phyloP scores from a whole-genome alignment of 2,329 filamentous ascomycete genomes.

The Phyllosticta ampelicida region DNA sequence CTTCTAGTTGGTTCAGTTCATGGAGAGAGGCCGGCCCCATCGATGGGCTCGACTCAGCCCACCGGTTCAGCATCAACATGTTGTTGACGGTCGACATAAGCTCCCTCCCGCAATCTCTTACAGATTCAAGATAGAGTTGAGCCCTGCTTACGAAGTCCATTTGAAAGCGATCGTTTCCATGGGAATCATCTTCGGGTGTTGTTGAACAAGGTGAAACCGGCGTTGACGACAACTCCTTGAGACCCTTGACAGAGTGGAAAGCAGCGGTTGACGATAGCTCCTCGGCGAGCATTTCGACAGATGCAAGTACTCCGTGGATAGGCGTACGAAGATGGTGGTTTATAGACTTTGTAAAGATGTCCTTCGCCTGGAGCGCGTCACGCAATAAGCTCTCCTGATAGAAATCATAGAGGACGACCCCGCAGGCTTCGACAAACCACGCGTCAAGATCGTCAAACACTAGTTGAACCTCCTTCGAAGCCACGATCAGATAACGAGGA shows the following conservation, averaged over 20 bases:
- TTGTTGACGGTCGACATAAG: conserved; percentile 37
- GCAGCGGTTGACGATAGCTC: conserved; percentile 20
- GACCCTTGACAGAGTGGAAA: not conserved
- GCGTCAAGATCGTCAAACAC: conserved; percentile 39
- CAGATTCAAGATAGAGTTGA: conserved; percentile 23
- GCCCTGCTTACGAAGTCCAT: conserved; percentile 13
- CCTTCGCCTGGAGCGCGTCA: conserved; percentile 35
- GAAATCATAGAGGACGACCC: conserved; percentile 27
- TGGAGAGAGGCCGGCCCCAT: conserved; percentile 17
- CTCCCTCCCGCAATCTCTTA: conserved; percentile 32
- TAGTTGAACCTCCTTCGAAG: conserved; percentile 30
- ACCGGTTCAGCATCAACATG: conserved; percentile 34
- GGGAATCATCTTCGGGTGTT: not conserved
- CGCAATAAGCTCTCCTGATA: conserved; percentile 30
- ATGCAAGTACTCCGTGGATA: conserved; percentile 37
- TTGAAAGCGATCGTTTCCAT: not conserved
- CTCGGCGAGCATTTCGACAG: conserved; percentile 33
- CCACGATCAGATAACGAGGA: conserved; percentile 28
- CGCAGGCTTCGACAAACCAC: conserved; percentile 35
- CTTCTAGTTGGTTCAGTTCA: conserved; percentile 23
- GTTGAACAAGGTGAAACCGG: not conserved
- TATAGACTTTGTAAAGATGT: conserved; percentile 35
- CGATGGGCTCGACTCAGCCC: conserved; percentile 25
- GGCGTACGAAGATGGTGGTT: conserved; percentile 40
- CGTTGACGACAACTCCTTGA: conserved; percentile 16